Evolutionary conservation across 2,329 filamentous ascomycete species (phyloP).

Genomic region (Alternaria sp.): DNA sequence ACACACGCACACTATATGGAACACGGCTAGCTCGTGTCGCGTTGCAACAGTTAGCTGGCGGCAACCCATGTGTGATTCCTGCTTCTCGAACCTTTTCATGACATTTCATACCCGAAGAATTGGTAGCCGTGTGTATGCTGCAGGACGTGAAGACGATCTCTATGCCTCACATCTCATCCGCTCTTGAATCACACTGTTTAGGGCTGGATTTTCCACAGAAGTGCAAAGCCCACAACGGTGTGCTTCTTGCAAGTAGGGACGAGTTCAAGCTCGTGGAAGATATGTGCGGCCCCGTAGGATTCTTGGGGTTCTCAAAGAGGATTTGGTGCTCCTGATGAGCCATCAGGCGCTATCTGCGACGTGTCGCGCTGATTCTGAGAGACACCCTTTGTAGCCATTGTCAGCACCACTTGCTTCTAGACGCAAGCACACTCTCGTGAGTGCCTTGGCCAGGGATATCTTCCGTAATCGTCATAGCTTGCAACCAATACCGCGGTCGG

Average conservation of each 20-base stretch:
- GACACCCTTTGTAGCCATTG: not conserved
- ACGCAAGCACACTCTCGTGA: slow-evolving; percentile 13
- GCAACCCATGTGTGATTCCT: slow-evolving; percentile 20
- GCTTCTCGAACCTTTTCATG: slow-evolving; percentile 14
- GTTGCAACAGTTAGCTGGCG: slow-evolving; percentile 20
- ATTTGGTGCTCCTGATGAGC: slow-evolving; percentile 2
- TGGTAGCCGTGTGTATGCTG: slow-evolving; percentile 10
- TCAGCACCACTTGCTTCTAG: slow-evolving; percentile 1
- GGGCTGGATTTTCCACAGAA: not conserved
- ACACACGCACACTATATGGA: slow-evolving; percentile 6
- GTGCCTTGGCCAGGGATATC: slow-evolving; percentile 21
- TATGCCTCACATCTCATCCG: slow-evolving; percentile 3
- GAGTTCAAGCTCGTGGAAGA: not conserved
- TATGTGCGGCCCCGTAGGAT: not conserved
- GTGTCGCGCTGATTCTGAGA: slow-evolving; percentile 9
- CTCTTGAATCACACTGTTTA: not conserved
- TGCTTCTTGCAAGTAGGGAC: not conserved
- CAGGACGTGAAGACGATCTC: slow-evolving; percentile 9
- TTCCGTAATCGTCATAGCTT: slow-evolving; percentile 35
- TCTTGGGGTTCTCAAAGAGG: not conserved
- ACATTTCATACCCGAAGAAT: slow-evolving; percentile 4
- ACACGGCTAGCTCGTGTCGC: slow-evolving; percentile 11
- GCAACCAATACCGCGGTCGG: slow-evolving; percentile 42
- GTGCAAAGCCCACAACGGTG: not conserved
- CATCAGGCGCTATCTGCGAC: not conserved